Base-by-base conservation (phyloP, 2,329 filamentous ascomycete genomes). In the Cladophialophora exuberans region DNA sequence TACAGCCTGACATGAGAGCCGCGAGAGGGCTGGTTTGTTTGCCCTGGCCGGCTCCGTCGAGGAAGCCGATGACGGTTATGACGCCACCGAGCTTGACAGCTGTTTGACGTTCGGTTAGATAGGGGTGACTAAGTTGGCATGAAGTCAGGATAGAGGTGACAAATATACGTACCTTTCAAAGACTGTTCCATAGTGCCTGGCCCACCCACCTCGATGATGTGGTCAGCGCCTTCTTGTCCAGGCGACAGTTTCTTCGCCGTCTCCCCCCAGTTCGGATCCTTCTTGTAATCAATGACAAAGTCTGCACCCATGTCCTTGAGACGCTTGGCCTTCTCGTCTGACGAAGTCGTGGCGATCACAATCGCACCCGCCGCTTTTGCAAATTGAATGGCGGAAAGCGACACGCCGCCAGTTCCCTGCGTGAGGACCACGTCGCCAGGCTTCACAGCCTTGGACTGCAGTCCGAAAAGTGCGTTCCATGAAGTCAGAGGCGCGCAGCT, bases 191-290 rank as follows among this genome's bases (percentile, higher is more conserved):
- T 76, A 0, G 84, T 87, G n/a, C 75, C 77, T 0, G 82, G 75
- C 0, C 86, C 86, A 10, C 83, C 86, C n/a, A 88, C 80, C 63
- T 89, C 86, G 33, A 87, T 65, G 33, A 89, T 72, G 57, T 85
- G 76, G 62, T 88, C 79, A 6, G 86, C 80, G 10, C 86, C 86
- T 1, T 63, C 64, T 13, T 78, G 78, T 1, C 72, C 68, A 0
- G 80, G 74, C 0, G 77, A 79, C 7, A 78, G 66, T 7, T 72
- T 71, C 56, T 80, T 76, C 13, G 83, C 84, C 23, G 77, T 76
- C 2, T 74, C 69, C n/a, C 84, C 82, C 85, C 85, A 88, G 44
- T 82, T 76, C 0, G 79, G 70, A 6, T 75, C 76, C 0, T 68
- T 75, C 53, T 77, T 80, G 68, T 88, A 88, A 69, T 88, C 87